A percentile compares a stretch with the other conserved stretches of the same genome.
phyloP scores from a whole-genome alignment of 2,329 filamentous ascomycete species.

The Hypoxylon sp. region DNA sequence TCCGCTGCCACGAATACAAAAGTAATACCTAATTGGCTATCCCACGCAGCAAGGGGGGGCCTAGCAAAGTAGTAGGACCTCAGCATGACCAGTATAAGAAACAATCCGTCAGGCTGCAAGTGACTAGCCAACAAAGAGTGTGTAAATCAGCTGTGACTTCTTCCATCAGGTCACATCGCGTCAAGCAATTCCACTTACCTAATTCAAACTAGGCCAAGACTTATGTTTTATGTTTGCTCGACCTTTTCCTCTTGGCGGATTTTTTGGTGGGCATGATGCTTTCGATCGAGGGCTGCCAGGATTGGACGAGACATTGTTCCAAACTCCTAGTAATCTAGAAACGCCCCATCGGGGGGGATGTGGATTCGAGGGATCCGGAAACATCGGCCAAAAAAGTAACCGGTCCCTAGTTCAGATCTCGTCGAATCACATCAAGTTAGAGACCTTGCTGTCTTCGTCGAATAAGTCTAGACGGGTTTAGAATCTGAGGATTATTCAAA shows the following conservation, averaged over 20 bases:
- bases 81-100: slow-evolving; percentile 26
- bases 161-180: slow-evolving; percentile 14
- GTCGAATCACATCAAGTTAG: slow-evolving; percentile 4
- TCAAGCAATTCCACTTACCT: background rate
- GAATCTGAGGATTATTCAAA: background rate
- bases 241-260: slow-evolving; percentile 1
- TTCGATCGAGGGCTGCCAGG: slow-evolving; percentile 4
- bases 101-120: slow-evolving; percentile 23
- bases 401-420: slow-evolving; percentile 14
- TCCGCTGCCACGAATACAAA: slow-evolving; percentile 40
- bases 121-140: slow-evolving; percentile 26
- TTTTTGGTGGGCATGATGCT: slow-evolving; percentile 9
- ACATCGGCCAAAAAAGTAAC: slow-evolving; percentile 17
- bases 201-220: slow-evolving; percentile 12
- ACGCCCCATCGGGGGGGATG: slow-evolving; percentile 6
- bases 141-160: slow-evolving; percentile 32
- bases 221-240: slow-evolving; percentile 1
- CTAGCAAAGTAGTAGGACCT: slow-evolving; percentile 30
- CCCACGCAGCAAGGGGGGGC: slow-evolving; percentile 32
- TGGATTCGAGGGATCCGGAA: slow-evolving; percentile 23
- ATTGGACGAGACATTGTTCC: slow-evolving; percentile 14
- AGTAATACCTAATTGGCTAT: slow-evolving; percentile 33
- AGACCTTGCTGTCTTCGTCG: background rate
- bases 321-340: background rate
- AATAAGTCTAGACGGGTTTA: background rate